phyloP scores from a whole-genome alignment of 306 rosid genomes.

The Mucuna pruriens region DNA sequence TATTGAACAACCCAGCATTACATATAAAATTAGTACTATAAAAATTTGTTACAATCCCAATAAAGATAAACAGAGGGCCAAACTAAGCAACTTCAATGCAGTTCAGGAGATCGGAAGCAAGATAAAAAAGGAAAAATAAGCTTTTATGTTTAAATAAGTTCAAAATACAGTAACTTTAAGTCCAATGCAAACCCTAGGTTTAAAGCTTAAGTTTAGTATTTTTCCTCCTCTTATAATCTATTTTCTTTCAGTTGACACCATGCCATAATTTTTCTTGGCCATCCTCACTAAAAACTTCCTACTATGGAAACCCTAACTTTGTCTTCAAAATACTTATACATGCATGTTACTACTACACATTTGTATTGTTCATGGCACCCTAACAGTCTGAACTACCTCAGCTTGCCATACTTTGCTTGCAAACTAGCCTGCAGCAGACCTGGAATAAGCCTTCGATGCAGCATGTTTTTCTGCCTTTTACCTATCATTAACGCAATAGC shows the following conservation, averaged over 20 bases:
- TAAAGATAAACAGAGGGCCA: not conserved
- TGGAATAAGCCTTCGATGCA: not conserved
- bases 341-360: not conserved
- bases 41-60: not conserved
- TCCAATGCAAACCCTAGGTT: not conserved
- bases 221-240: not conserved
- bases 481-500: not conserved
- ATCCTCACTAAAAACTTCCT: not conserved
- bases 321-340: not conserved
- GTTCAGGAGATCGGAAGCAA: not conserved
- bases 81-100: not conserved
- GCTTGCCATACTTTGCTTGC: not conserved
- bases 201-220: not conserved
- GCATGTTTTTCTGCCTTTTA: not conserved
- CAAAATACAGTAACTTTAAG: not conserved
- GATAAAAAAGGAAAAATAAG: constrained; percentile 1
- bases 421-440: not conserved
- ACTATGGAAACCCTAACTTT: not conserved
- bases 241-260: not conserved
- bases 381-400: not conserved
- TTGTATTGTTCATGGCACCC: not conserved
- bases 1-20: not conserved
- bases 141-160: not conserved
- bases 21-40: not conserved
- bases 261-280: not conserved